Evolutionary conservation across 352 stramenopile genomes (phyloP), one percentile per base, ranked within the genome.

Genomic region (Globisporangium recalcitrans): DNA sequence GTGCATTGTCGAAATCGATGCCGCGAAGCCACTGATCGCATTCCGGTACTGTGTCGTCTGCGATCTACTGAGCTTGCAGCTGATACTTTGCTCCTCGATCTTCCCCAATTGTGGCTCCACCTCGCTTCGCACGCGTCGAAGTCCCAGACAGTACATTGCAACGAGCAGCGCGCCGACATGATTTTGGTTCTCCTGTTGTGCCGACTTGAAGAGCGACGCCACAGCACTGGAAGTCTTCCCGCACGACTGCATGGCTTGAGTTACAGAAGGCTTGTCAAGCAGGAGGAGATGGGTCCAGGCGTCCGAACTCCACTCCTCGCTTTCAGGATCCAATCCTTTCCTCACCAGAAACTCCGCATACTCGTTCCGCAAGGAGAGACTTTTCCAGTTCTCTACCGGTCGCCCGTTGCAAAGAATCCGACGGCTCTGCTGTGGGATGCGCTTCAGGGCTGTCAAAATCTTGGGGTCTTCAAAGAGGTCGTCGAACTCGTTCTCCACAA

Each of bases 1-100:
- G 62, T 63, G 64, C 36, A 58, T 63, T 31, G 63, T 70, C 38
- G 71, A 75, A 4, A 85, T 48, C 5, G 79, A 77, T 14, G 79
- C 64, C 1, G 69, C 71, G 60, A 95, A 95, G 1, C 71, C 73
- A 11, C 59, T 73, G 21, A 91, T 61, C 11, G 71, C 77, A 51
- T 82, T 84, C 27, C 76, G 82, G 49, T 95, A 95, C 64, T 93
- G 84, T 1, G 69, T 74, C 26, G 58, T 67, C 63, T 95, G 85
- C 0, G 80, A 88, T 9, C 56, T 21, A 38, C 68, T 84, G 36
- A 83, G 65, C 11, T 53, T 52, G 32, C 80, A 92, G 21, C 75
- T 77, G n/a, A 95, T 48, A 53, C 82, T 95, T 31, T 87, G 78
- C 64, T 95, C 85, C 65, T 95, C 84, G 16, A 95, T 72, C 46